Evolutionary conservation across 176 grass and related monocot genomes (phyloP), one percentile per base, ranked within the genome.

Genomic region (Miscanthus lutarioriparius): DNA sequence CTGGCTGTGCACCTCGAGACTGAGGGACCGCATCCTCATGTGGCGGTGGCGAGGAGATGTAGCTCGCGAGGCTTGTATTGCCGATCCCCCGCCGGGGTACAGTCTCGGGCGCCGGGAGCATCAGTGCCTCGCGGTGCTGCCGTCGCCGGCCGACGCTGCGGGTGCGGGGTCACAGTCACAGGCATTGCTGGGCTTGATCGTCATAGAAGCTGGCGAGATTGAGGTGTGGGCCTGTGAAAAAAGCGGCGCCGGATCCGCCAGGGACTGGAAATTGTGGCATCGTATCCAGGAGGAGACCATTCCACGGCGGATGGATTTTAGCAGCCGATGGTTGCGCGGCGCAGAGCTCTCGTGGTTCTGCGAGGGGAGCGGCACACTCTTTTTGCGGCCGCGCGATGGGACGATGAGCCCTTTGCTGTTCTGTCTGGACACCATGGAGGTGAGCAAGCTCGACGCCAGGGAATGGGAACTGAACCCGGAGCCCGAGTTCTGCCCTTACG

Each of bases 31-130:
- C 81, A 2, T 83, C 58, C 58, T 83, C 58, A 27, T 4, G 58
- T 83, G 36, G 68, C 51, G 69, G 16, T 72, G 68, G 51, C 16
- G 37, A 27, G 78, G 7, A 6, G 43, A 2, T 0, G 17, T 22
- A 7, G 13, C 13, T 40, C 27, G 15, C 0, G 16, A 17, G 13
- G 15, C 71, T 22, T 75, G 71, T 41, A 62, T 75, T 1, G 8
- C 10, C 19, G 63, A 26, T 30, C 28, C 38, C 20, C 70, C 56
- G 20, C 15, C 0, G 7, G 5, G 7, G 7, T 16, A 5, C 25
- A 2, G 1, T 14, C 3, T 3, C 17, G 1, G 1, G 26, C 1
- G 0, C 10, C 10, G 0, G 20, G 43, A 68, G 11, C 1, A 32
- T 32, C 72, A 8, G 49, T 41, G 81, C 56, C 70, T 83, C 39